Evolutionary conservation across 169 alveolate genomes (phyloP), one percentile per base, ranked within the genome.

Genomic region (Blepharisma undulans): DNA sequence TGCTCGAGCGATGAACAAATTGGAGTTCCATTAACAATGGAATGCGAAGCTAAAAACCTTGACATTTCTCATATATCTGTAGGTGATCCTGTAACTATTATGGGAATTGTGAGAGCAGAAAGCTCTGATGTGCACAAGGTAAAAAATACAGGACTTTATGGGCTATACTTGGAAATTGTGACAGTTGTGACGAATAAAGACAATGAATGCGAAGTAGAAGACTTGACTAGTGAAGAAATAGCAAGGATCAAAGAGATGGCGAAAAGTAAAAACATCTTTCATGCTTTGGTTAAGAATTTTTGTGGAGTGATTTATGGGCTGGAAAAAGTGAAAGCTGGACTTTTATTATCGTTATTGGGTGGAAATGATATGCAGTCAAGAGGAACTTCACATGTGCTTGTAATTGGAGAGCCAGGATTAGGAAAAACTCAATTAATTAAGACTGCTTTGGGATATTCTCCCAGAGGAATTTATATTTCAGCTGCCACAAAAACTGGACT

Each of bases 371-470:
- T 61, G 77, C 71, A 76, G 76, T 60, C 84, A 72, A 90, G 98
- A 66, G 92, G 94, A 29, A 95, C 94, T 66, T 84, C 93, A 22
- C 99, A 98, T 91, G 88, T 98, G 59, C 92, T 98, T 29, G 92
- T 98, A 61, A 96, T 98, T 59, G 99, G 99, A 0, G 99, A 98
- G 81, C 99, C 99, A 8, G 99, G 99, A 10, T 98, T 99, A 1
- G 99, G 99, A 48, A 98, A 98, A 94, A 97, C 99, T 30, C 97
- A 97, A 76, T 91, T 98, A 61, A 93, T 98, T 60, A 93, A 91
- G 78, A 95, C 96, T 71, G 99, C 99, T 16, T 89, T 92, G 21
- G 93, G 94, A 79, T 88, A 97, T 2, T 91, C 97, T 25, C 77
- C 84, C 30, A 91, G 95, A 72, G 92, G 95, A 25, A 93, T 92